These are phyloP conservation scores for Conoideocrella luteorostrata DNA, from an alignment of 2,329 filamentous ascomycete species.

Conservation along the genomic window DNA sequence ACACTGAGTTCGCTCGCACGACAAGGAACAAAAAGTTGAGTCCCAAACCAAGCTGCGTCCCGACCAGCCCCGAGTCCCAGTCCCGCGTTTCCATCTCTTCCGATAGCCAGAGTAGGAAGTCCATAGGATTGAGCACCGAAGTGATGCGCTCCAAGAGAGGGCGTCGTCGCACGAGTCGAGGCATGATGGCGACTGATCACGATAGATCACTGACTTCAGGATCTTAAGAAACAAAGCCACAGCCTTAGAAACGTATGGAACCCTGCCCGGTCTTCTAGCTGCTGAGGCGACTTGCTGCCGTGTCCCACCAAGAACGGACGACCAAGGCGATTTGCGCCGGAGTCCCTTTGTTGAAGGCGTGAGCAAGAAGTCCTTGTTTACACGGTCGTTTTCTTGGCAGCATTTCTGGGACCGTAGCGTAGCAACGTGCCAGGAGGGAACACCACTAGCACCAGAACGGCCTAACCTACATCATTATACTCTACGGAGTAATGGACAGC, in stretches of 20 bases:
- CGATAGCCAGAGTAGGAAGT: slow-evolving; percentile 83
- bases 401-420: too few species aligned
- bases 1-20: slow-evolving; percentile 68
- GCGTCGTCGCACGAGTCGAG: slow-evolving; percentile 73
- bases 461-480: too few species aligned
- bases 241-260: neutral
- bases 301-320: neutral
- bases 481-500: too few species aligned
- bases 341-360: neutral
- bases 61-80: slow-evolving; percentile 77
- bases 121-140: slow-evolving; percentile 75
- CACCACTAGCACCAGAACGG: too few species aligned
- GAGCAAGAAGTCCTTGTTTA: slow-evolving; percentile 17
- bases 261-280: neutral
- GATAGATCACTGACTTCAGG: neutral
- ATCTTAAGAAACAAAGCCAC: neutral
- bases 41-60: slow-evolving; percentile 65
- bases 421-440: too few species aligned
- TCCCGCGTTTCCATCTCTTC: slow-evolving; percentile 89
- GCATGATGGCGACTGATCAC: slow-evolving; percentile 38
- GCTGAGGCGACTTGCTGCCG: neutral
- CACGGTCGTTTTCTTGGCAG: too few species aligned
- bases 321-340: slow-evolving; percentile 4
- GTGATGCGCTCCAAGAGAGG: slow-evolving; percentile 76
- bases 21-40: slow-evolving; percentile 78